Evolutionary conservation across 2,329 filamentous ascomycete species (phyloP).

Genomic region (Aspergillus sp.): DNA sequence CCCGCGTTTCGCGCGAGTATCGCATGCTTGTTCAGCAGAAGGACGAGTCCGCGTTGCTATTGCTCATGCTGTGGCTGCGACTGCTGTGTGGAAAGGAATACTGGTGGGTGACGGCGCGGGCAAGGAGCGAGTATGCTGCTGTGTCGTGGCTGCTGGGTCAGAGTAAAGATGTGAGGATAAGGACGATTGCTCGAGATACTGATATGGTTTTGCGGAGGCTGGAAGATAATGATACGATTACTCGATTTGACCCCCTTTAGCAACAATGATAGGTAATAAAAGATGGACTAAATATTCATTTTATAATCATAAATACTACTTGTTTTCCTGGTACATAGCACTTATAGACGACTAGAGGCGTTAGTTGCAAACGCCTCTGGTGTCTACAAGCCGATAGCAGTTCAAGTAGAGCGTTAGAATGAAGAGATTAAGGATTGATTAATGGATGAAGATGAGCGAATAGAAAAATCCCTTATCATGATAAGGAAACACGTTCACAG

Average conservation of each 20-base stretch:
- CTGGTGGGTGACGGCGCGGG: not conserved
- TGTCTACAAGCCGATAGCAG: no score
- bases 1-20: not conserved
- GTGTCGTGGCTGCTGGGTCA: not conserved
- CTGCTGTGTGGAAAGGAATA: not conserved
- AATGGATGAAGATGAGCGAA: no score
- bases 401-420: no score
- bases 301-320: no score
- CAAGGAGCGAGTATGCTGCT: not conserved
- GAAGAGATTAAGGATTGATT: no score
- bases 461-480: no score
- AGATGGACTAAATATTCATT: not conserved
- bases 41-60: not conserved
- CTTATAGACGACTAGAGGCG: no score
- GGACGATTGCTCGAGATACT: not conserved
- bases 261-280: no score
- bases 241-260: not conserved
- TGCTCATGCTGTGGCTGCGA: slow-evolving; percentile 1
- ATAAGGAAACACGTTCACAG: no score
- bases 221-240: not conserved
- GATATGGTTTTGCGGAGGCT: not conserved
- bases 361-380: no score
- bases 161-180: not conserved
- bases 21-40: not conserved
- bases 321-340: no score